A percentile compares a stretch with the other conserved stretches of the same genome.
Conservation (phyloP, 179 eudicot species). For the Vitellaria paradoxa region DNA sequence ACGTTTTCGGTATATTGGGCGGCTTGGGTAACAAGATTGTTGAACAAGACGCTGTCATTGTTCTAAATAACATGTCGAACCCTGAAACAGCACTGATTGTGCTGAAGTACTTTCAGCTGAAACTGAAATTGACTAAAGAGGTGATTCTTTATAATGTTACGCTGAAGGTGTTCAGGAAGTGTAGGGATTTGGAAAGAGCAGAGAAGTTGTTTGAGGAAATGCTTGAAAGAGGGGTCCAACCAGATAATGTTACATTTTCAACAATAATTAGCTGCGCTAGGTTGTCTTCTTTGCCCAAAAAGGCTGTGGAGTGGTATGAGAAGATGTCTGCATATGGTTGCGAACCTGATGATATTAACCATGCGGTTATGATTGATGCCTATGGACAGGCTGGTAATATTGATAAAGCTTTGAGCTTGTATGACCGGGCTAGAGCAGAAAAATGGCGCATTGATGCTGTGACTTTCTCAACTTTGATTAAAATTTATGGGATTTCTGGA, state of each 20-base stretch:
- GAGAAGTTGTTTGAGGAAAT: slow-evolving; percentile 73
- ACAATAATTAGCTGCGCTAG: slow-evolving; percentile 84
- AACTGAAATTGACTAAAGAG: slow-evolving; percentile 29
- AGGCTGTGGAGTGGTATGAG: slow-evolving; percentile 83
- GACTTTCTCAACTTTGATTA: slow-evolving; percentile 74
- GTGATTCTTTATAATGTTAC: slow-evolving; percentile 78
- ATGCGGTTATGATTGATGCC: slow-evolving; percentile 81
- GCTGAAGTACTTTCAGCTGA: slow-evolving; percentile 44
- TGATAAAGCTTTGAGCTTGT: slow-evolving; percentile 69
- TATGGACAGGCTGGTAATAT: slow-evolving; percentile 76
- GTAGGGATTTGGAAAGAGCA: slow-evolving; percentile 53
- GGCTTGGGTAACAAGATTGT: slow-evolving; percentile 34
- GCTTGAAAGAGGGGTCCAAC: slow-evolving; percentile 57
- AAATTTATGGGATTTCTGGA: slow-evolving; percentile 56
- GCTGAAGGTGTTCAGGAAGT: slow-evolving; percentile 70
- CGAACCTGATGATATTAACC: slow-evolving; percentile 72
- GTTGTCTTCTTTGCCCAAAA: slow-evolving; percentile 47
- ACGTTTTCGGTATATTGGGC: slow-evolving; percentile 34
- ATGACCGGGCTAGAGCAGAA: slow-evolving; percentile 76
- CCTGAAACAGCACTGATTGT: slow-evolving; percentile 42
- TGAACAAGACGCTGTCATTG: slow-evolving; percentile 69
- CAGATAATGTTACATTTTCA: slow-evolving; percentile 85
- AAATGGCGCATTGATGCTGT: slow-evolving; percentile 71
- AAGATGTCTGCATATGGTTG: slow-evolving; percentile 68
- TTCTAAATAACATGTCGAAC: slow-evolving; percentile 66